Evolutionary conservation across 2,329 filamentous ascomycete species (phyloP).

Genomic region (Aureobasidium uvarum): DNA sequence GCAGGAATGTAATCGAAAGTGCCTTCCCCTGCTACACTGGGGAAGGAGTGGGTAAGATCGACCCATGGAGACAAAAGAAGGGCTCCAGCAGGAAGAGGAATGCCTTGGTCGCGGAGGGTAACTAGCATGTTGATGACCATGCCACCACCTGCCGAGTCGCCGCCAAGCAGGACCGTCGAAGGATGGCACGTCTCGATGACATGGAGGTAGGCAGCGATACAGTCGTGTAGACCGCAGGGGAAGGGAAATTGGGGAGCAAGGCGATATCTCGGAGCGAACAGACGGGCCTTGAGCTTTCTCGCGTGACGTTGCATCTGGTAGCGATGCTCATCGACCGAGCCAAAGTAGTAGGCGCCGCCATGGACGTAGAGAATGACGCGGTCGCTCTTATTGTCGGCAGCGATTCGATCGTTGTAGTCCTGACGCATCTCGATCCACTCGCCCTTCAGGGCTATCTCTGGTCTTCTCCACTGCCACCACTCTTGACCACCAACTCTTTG

Average conservation of each 20-base stretch:
- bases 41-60: constrained; percentile 92
- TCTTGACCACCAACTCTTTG: constrained; percentile 72
- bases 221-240: constrained; percentile 88
- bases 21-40: constrained; percentile 72
- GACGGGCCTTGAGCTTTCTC: constrained; percentile 83
- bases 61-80: constrained; percentile 95
- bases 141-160: constrained; percentile 90
- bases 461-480: constrained; percentile 87
- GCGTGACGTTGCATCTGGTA: constrained; percentile 98
- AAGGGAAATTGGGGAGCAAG: constrained; percentile 94
- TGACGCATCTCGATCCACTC: constrained; percentile 97
- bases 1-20: constrained; percentile 84
- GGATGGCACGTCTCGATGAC: constrained; percentile 74
- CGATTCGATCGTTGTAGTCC: constrained; percentile 71
- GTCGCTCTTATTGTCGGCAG: constrained; percentile 56
- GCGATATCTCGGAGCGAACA: constrained; percentile 82
- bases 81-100: constrained; percentile 84
- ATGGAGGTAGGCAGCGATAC: constrained; percentile 81
- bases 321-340: constrained; percentile 93
- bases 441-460: constrained; percentile 64
- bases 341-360: constrained; percentile 93
- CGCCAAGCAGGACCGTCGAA: constrained; percentile 72
- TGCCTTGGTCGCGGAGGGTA: constrained; percentile 73
- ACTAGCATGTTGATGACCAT: constrained; percentile 82
- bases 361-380: constrained; percentile 93